A percentile compares a stretch with the other conserved stretches of the same genome.
Conservation (phyloP, 2,329 filamentous ascomycete species). For the Aspergillus sp. region DNA sequence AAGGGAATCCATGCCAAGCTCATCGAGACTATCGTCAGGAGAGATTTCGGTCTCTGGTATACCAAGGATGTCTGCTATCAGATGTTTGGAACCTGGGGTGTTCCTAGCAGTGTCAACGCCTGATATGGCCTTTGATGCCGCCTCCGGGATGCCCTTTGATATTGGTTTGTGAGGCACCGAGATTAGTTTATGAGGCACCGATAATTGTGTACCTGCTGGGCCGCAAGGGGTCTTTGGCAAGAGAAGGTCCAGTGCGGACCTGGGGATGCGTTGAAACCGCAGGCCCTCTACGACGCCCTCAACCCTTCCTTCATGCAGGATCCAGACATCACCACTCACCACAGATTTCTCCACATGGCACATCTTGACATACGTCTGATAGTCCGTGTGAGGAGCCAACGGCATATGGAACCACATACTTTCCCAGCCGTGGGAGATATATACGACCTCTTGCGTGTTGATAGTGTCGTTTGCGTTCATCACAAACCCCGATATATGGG, state of each 20-base stretch:
- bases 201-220: too few relatives aligned
- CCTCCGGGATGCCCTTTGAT: not conserved
- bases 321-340: constrained; percentile 39
- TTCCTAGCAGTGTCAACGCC: too few relatives aligned
- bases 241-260: constrained; percentile 17
- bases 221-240: not conserved
- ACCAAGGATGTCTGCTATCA: constrained; percentile 28
- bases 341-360: constrained; percentile 24
- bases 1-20: not conserved
- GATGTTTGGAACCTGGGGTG: not conserved
- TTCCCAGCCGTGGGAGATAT: constrained; percentile 1
- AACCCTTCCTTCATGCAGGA: constrained; percentile 33
- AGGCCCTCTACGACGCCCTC: constrained; percentile 32
- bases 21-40: constrained; percentile 14
- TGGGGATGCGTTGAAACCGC: constrained; percentile 34
- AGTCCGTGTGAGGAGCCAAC: constrained; percentile 22
- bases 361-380: constrained; percentile 33
- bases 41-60: constrained; percentile 23
- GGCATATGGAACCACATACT: constrained; percentile 24
- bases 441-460: not conserved
- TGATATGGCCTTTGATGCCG: too few relatives aligned
- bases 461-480: not conserved
- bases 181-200: not conserved
- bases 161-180: not conserved
- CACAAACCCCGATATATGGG: not conserved